phyloP scores from a whole-genome alignment of 2,329 filamentous ascomycete genomes.

The Ceratocystis cubensis region DNA sequence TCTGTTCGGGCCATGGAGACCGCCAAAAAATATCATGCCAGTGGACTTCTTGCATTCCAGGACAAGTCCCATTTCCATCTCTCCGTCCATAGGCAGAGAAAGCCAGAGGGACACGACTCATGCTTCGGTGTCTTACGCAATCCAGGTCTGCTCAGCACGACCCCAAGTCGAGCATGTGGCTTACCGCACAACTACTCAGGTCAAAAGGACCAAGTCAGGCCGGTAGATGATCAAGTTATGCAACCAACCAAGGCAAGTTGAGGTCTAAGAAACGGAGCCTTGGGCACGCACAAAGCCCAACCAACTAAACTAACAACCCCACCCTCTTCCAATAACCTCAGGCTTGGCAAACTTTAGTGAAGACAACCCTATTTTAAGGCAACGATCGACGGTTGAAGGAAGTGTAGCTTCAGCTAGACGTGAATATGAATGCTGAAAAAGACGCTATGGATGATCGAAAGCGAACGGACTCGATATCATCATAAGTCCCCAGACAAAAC shows the following conservation, averaged over 20 bases:
- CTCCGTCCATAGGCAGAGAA: neutral
- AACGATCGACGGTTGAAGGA: constrained; percentile 7
- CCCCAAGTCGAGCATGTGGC: too few species aligned
- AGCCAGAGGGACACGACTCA: neutral
- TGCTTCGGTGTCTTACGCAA: neutral
- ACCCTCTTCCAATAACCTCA: neutral
- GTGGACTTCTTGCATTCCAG: constrained; percentile 10
- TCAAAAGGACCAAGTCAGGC: too few species aligned
- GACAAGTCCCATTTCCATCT: constrained; percentile 10
- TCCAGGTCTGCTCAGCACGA: too few species aligned
- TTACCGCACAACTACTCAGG: too few species aligned
- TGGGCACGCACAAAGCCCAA: neutral
- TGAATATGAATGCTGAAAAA: neutral
- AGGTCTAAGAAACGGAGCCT: neutral
- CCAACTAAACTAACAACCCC: neutral
- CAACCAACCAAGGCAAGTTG: neutral
- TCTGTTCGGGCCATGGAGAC: neutral
- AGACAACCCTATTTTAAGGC: neutral
- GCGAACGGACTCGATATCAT: too few species aligned
- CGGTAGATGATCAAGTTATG: neutral
- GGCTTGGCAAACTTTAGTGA: neutral
- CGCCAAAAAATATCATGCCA: neutral
- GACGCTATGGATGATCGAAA: neutral
- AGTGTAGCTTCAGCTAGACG: constrained; percentile 4
- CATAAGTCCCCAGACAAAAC: neutral